Base-by-base conservation (phyloP, 371 early-diverging fungal species). In the Scutellospora calospora region DNA sequence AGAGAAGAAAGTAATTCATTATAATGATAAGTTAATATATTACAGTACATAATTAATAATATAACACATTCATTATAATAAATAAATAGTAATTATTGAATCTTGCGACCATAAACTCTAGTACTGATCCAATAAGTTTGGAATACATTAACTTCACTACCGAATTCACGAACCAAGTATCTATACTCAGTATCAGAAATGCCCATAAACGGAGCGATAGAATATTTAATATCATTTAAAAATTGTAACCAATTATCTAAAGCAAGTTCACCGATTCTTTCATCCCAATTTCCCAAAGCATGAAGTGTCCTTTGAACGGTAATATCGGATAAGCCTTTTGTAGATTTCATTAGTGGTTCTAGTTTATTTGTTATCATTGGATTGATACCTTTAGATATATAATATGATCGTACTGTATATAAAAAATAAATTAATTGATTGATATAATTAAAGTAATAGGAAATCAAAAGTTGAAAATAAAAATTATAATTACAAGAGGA, bases 61-160 rank as follows among this genome's bases (percentile, higher is more conserved):
- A n/a, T n/a, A n/a, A n/a, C n/a, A n/a, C n/a, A n/a, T n/a, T n/a
- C n/a, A n/a, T n/a, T n/a, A n/a, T n/a, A n/a, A n/a, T n/a, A n/a
- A n/a, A n/a, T n/a, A n/a, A n/a, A n/a, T n/a, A n/a, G n/a, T n/a
- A n/a, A 38, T 38, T 38, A 38, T 1, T 38, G 38, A 38, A 38
- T 38, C 9, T 38, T 38, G 9, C 38, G 38, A 8, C 63, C 63
- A 63, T n/a, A 63, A 63, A 63, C 25, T 63, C 63, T 63, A 16
- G 5, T 63, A 63, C 31, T 31, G 25, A 63, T 33, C 63, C 63
- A 63, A 63, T 63, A 63, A 63, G 63, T 63, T 33, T 63, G 63
- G 25, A 63, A 63, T 14, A 31, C 25, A 63, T 63, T 18, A 4
- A 63, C 63, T 63, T 63, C 63, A 14, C 1, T 5, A 25, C 18